A percentile compares a stretch with the other conserved stretches of the same genome.
Conservation (phyloP, 257 asterid species). For the Plantago ovata region DNA sequence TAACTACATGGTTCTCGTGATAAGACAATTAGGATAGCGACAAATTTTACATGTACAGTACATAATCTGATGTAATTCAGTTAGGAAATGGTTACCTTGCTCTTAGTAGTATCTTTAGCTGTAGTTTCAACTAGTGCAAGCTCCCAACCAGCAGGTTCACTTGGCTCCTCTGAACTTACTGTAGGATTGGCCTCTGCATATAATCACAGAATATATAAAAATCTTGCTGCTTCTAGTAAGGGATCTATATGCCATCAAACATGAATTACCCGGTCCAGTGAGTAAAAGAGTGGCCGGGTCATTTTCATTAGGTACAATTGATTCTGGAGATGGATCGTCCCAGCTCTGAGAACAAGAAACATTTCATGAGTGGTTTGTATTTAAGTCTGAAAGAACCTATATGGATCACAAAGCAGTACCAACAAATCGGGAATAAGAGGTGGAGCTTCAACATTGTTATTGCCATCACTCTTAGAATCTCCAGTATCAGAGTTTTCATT, state of each 20-base stretch:
- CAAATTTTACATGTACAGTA: neutral
- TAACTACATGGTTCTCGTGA: neutral
- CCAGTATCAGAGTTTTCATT: constrained; percentile 21
- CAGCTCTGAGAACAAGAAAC: constrained; percentile 39
- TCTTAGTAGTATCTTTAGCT: constrained; percentile 19
- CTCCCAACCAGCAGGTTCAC: constrained; percentile 55
- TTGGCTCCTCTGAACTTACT: constrained; percentile 24
- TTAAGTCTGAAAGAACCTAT: neutral
- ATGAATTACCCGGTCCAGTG: constrained; percentile 36
- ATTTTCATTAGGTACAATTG: constrained; percentile 23
- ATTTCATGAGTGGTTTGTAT: neutral
- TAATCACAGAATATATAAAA: constrained; percentile 2
- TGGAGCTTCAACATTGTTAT: constrained; percentile 26
- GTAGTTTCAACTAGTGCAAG: constrained; percentile 50
- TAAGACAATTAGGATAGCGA: neutral
- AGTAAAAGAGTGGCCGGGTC: constrained; percentile 24
- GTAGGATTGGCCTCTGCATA: constrained; percentile 27
- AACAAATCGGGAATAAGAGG: constrained; percentile 54
- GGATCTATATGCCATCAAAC: neutral
- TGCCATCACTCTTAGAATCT: constrained; percentile 25
- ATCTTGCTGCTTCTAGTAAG: constrained; percentile 7
- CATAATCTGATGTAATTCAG: constrained; percentile 13
- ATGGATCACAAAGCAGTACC: constrained; percentile 34
- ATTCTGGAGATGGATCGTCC: constrained; percentile 52
- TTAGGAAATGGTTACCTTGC: constrained; percentile 24